A percentile compares a stretch with the other conserved stretches of the same genome.
Conservation (phyloP, 2,329 filamentous ascomycete species). For the Ophiostoma montium region DNA sequence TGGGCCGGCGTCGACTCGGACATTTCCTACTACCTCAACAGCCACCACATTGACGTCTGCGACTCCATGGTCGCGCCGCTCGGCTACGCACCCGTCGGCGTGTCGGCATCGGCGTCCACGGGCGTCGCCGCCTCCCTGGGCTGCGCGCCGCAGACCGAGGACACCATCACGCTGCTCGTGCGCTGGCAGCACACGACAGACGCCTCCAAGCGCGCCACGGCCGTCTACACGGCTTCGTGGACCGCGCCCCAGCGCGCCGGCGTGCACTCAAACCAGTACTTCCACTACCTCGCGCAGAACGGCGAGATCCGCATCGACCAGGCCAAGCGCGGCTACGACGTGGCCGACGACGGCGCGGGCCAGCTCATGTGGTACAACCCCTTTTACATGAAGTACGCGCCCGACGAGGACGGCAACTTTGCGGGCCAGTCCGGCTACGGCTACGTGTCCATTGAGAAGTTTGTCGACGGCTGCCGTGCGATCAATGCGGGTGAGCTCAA, state of each 20-base stretch:
- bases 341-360: constrained; percentile 63
- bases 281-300: constrained; percentile 76
- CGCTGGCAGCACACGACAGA: constrained; percentile 63
- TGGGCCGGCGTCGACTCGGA: constrained; percentile 89
- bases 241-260: constrained; percentile 84
- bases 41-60: constrained; percentile 83
- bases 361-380: constrained; percentile 81
- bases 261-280: constrained; percentile 95
- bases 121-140: constrained; percentile 68
- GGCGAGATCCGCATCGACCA: constrained; percentile 87
- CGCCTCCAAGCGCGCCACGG: constrained; percentile 60
- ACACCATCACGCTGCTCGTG: constrained; percentile 82
- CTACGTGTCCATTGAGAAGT: constrained; percentile 91
- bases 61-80: constrained; percentile 71
- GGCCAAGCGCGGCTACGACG: constrained; percentile 80
- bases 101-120: constrained; percentile 63
- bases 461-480: constrained; percentile 71
- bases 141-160: constrained; percentile 70
- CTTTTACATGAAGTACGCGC: constrained; percentile 90
- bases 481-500: constrained; percentile 62
- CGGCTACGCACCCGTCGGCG: constrained; percentile 63
- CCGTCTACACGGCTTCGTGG: constrained; percentile 89
- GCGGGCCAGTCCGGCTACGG: constrained; percentile 83
- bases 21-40: constrained; percentile 94
- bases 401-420: constrained; percentile 91